A percentile compares a stretch with the other conserved stretches of the same genome.
Conservation (phyloP, 768 basidiomycete species). For the Bullera alba region DNA sequence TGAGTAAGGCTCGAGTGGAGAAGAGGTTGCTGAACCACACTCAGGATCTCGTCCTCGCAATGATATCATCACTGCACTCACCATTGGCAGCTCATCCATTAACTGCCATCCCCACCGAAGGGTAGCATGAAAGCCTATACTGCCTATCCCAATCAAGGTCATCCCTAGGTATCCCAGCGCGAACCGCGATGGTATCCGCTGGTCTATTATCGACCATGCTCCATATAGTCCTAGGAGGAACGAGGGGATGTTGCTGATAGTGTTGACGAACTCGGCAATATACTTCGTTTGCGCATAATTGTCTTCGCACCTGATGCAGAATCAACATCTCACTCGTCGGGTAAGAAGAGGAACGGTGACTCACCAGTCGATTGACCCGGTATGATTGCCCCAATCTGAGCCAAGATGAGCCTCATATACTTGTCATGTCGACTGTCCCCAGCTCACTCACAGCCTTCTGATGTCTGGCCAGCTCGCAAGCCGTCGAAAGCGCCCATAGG, state of each 20-base stretch:
- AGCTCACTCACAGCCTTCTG: slow-evolving; percentile 19
- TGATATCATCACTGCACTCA: slow-evolving; percentile 24
- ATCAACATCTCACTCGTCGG: background rate
- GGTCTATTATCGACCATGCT: slow-evolving; percentile 29
- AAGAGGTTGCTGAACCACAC: background rate
- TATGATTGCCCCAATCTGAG: slow-evolving; percentile 41
- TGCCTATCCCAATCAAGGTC: slow-evolving; percentile 65
- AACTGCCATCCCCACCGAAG: slow-evolving; percentile 65
- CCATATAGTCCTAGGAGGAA: slow-evolving; percentile 56
- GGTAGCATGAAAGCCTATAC: slow-evolving; percentile 71
- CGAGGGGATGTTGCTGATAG: slow-evolving; percentile 63
- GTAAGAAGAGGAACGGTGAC: slow-evolving; percentile 1
- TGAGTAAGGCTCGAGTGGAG: no score
- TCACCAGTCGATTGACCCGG: slow-evolving; percentile 39
- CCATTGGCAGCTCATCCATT: slow-evolving; percentile 75
- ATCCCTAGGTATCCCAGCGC: slow-evolving; percentile 49
- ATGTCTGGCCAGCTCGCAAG: slow-evolving; percentile 7
- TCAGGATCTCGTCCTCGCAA: background rate
- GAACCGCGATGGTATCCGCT: slow-evolving; percentile 48
- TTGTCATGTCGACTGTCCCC: background rate
- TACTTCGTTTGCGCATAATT: slow-evolving; percentile 74
- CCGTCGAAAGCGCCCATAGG: slow-evolving; percentile 15
- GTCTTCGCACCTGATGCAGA: slow-evolving; percentile 50
- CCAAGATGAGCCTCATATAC: background rate
- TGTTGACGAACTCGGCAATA: slow-evolving; percentile 70